Conservation (phyloP, 208 protist species). For the Crithidia mellificae region DNA sequence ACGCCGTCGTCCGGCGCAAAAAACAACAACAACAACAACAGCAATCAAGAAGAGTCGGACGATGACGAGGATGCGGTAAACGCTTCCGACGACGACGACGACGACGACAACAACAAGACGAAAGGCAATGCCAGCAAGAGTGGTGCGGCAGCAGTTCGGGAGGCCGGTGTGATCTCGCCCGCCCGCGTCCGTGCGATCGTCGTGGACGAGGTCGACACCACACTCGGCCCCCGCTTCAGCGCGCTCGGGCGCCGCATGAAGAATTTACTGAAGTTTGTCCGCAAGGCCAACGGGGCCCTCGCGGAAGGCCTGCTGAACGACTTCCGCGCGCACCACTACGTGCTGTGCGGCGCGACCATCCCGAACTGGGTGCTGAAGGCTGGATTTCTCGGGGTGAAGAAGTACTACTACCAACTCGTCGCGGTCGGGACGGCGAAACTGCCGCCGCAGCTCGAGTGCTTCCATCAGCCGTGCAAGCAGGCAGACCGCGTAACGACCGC, state of each 20-base stretch:
- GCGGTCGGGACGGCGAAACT: constrained; percentile 76
- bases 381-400: constrained; percentile 90
- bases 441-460: constrained; percentile 68
- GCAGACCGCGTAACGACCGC: constrained; percentile 44
- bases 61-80: constrained; percentile 23
- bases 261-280: constrained; percentile 80
- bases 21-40: background rate
- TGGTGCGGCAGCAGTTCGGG: constrained; percentile 6
- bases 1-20: no score
- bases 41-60: constrained; percentile 19
- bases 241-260: constrained; percentile 85
- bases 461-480: constrained; percentile 45
- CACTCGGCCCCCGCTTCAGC: constrained; percentile 88
- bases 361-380: constrained; percentile 92
- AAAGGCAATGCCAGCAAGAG: no score
- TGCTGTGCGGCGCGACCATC: constrained; percentile 90
- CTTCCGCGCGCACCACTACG: constrained; percentile 88
- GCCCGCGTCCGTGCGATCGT: constrained; percentile 77
- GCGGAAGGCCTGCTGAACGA: constrained; percentile 68
- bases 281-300: constrained; percentile 77
- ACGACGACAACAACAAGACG: constrained; percentile 28
- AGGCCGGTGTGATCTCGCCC: constrained; percentile 34
- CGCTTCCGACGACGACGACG: constrained; percentile 33
- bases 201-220: constrained; percentile 89
- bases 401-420: constrained; percentile 92